A percentile compares a stretch with the other conserved stretches of the same genome.
Evolutionary conservation across 2,329 filamentous ascomycete species (phyloP).

Genomic region (Coleophoma eucalyptorum): DNA sequence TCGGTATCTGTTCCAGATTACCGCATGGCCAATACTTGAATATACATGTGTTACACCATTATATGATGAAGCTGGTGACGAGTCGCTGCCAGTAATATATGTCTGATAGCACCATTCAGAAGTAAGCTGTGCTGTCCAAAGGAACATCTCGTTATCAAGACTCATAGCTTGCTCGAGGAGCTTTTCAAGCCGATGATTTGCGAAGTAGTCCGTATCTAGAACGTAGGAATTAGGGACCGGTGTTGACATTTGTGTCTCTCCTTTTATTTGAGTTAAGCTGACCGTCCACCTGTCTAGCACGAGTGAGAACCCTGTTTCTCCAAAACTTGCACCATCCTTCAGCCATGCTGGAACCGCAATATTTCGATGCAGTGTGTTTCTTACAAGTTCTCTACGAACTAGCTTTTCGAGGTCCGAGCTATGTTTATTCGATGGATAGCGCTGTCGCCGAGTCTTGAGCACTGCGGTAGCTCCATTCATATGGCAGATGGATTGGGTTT

Average conservation of each 20-base stretch:
- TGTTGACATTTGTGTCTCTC: not conserved
- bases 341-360: not conserved
- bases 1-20: constrained; percentile 9
- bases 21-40: constrained; percentile 5
- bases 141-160: constrained; percentile 2
- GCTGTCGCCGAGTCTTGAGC: not conserved
- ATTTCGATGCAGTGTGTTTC: not conserved
- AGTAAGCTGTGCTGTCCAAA: constrained; percentile 4
- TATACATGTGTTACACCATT: constrained; percentile 4
- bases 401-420: constrained; percentile 1
- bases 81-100: not conserved
- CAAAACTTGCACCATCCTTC: constrained; percentile 4
- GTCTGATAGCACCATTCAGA: constrained; percentile 3
- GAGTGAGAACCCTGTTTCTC: constrained; percentile 6
- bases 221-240: not conserved
- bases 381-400: constrained; percentile 1
- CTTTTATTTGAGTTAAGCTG: constrained; percentile 1
- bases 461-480: constrained; percentile 1
- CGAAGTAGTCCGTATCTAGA: not conserved
- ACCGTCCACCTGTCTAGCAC: constrained; percentile 3
- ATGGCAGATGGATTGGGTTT: not conserved
- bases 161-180: constrained; percentile 1
- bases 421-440: no score
- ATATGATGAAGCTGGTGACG: not conserved
- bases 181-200: not conserved